A percentile compares a stretch with the other conserved stretches of the same genome.
These are phyloP conservation scores for Fomitopsis palustris DNA, from an alignment of 1,284 basidiomycete genomes.

Conservation along the genomic window DNA sequence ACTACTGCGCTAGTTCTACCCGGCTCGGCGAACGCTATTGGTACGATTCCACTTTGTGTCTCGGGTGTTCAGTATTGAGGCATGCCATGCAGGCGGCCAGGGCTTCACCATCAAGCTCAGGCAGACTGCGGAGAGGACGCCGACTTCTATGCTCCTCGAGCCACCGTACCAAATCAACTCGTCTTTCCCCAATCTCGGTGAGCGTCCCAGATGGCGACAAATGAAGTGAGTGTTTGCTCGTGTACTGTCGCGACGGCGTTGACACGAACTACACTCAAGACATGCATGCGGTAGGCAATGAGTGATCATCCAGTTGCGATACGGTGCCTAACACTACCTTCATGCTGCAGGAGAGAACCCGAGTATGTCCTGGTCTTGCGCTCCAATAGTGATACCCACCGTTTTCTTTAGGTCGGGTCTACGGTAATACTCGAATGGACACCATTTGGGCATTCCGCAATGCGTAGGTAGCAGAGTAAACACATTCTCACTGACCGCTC, in stretches of 20 bases:
- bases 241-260: constrained; percentile 5
- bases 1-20: constrained; percentile 69
- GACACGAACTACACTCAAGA: constrained; percentile 16
- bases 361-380: constrained; percentile 17
- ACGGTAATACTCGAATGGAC: constrained; percentile 40
- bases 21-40: constrained; percentile 54
- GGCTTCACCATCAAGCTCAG: constrained; percentile 52
- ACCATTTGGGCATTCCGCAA: constrained; percentile 40
- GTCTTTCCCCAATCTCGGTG: constrained; percentile 22
- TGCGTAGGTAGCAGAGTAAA: constrained; percentile 20
- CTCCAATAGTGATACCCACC: not conserved
- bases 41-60: constrained; percentile 22
- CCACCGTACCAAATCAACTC: constrained; percentile 38
- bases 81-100: constrained; percentile 33
- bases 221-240: constrained; percentile 35
- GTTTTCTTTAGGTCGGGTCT: constrained; percentile 26
- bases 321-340: not conserved
- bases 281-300: constrained; percentile 33
- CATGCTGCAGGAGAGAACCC: constrained; percentile 30
- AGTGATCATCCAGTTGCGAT: not conserved
- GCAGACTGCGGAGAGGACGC: constrained; percentile 39
- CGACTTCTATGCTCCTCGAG: constrained; percentile 43
- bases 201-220: constrained; percentile 38
- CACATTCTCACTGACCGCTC: not conserved
- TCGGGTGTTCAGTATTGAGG: not conserved